Evolutionary conservation across 345 rosid species (phyloP).

Genomic region (Trapa incisa): DNA sequence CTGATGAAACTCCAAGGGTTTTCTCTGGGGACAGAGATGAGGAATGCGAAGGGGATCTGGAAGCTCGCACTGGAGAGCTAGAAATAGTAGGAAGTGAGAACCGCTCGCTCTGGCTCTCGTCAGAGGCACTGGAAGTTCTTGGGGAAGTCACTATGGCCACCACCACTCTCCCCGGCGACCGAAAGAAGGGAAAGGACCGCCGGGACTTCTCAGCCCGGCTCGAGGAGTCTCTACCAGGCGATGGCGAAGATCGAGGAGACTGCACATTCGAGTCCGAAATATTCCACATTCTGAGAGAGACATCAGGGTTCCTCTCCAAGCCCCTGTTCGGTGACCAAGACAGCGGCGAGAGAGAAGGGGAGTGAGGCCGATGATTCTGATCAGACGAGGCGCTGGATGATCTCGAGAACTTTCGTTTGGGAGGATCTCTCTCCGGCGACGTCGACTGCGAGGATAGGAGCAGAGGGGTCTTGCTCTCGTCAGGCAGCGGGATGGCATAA

Average conservation of each 20-base stretch:
- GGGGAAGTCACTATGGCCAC: conserved; percentile 10
- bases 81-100: conserved; percentile 15
- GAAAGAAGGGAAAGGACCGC: conserved; percentile 20
- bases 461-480: conserved; percentile 31
- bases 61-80: conserved; percentile 12
- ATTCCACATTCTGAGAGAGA: conserved; percentile 20
- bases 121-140: conserved; percentile 10
- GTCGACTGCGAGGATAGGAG: conserved; percentile 32
- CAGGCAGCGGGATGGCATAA: conserved; percentile 19
- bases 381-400: conserved; percentile 16
- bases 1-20: too few relatives aligned
- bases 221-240: conserved; percentile 5
- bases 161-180: conserved; percentile 33
- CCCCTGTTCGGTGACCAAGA: conserved; percentile 11
- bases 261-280: conserved; percentile 6
- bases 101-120: conserved; percentile 9
- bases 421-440: conserved; percentile 34
- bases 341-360: conserved; percentile 26
- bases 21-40: conserved; percentile 12
- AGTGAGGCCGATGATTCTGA: conserved; percentile 15
- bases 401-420: background rate
- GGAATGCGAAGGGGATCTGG: conserved; percentile 13
- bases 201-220: too few relatives aligned
- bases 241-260: conserved; percentile 9
- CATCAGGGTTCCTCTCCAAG: conserved; percentile 20